phyloP scores from a whole-genome alignment of 129 eudicot genomes.

The Smallanthus sonchifolius region DNA sequence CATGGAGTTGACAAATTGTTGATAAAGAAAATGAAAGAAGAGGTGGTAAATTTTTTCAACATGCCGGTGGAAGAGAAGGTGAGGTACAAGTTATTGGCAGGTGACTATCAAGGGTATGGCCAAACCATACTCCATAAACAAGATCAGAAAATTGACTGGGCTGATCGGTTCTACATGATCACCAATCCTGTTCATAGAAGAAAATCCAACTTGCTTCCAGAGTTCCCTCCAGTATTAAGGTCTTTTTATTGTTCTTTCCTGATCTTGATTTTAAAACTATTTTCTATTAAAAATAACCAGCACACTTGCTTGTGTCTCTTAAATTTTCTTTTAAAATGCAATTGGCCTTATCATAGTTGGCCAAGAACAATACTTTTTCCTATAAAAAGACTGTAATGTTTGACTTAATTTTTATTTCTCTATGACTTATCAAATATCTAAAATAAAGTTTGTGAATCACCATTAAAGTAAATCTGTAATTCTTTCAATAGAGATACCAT shows the following conservation, averaged over 20 bases:
- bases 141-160: constrained; percentile 55
- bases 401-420: no score
- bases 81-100: constrained; percentile 34
- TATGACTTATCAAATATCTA: background rate
- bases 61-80: constrained; percentile 48
- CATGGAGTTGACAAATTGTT: constrained; percentile 45
- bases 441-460: background rate
- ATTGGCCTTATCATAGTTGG: constrained; percentile 5
- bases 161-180: constrained; percentile 51
- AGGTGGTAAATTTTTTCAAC: constrained; percentile 37
- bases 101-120: constrained; percentile 63
- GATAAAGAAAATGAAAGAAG: constrained; percentile 40
- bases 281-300: background rate
- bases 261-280: background rate
- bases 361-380: background rate
- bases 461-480: background rate
- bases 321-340: background rate
- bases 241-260: background rate
- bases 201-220: constrained; percentile 48
- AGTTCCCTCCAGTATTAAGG: constrained; percentile 51
- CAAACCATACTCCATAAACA: constrained; percentile 30
- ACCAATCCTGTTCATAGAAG: constrained; percentile 49
- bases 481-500: constrained; percentile 36
- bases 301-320: background rate
- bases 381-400: background rate